phyloP scores from a whole-genome alignment of 345 rosid species.

The Abelmoschus esculentus region DNA sequence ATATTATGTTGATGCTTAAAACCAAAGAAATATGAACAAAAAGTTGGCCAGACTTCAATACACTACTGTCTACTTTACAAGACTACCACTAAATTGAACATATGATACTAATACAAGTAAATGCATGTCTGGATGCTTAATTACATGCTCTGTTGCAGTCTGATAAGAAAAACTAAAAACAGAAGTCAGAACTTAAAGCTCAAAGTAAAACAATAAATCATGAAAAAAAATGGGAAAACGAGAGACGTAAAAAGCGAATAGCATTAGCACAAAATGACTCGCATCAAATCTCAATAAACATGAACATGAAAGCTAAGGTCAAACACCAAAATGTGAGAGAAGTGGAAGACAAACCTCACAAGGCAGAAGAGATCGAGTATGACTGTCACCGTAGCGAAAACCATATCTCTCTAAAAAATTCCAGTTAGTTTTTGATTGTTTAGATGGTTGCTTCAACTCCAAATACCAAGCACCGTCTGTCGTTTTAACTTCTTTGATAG shows the following conservation, averaged over 20 bases:
- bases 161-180: background rate
- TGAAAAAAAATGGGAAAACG: background rate
- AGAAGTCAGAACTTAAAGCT: background rate
- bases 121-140: background rate
- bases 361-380: conserved; percentile 61
- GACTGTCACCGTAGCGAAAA: conserved; percentile 55
- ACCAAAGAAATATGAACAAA: background rate
- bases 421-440: conserved; percentile 44
- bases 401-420: conserved; percentile 84
- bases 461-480: conserved; percentile 59
- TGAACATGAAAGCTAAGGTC: conserved; percentile 2
- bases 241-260: background rate
- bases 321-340: conserved; percentile 4
- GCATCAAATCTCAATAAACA: background rate
- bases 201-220: background rate
- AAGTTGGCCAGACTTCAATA: background rate
- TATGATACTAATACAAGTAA: background rate
- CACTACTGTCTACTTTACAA: background rate
- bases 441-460: conserved; percentile 64
- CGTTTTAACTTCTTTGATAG: conserved; percentile 41
- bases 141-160: background rate
- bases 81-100: background rate
- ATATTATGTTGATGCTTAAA: background rate
- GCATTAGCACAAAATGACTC: background rate
- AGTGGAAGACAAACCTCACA: conserved; percentile 61